Conservation (phyloP, 1,284 basidiomycete genomes). For the Leccinum pseudoinsigne region DNA sequence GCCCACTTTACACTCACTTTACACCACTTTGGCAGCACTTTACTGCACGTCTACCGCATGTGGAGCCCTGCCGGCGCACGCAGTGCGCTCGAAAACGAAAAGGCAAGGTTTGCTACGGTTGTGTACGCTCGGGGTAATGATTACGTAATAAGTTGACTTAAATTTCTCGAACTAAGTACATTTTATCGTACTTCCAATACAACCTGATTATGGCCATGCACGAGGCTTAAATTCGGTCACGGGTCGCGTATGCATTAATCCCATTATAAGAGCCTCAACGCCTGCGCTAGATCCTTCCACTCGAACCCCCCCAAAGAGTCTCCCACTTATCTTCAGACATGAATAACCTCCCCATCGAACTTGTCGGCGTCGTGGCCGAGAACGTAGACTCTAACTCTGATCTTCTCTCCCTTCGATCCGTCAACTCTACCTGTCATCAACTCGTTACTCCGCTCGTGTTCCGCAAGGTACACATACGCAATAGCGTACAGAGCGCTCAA, state of each 20-base stretch:
- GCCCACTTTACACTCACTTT: too few species aligned
- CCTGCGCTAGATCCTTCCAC: not conserved
- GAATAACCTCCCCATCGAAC: constrained; percentile 31
- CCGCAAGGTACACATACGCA: constrained; percentile 21
- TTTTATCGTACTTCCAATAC: not conserved
- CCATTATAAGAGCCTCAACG: constrained; percentile 18
- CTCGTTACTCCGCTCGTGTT: constrained; percentile 30
- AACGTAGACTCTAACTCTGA: constrained; percentile 26
- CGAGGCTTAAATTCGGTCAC: not conserved
- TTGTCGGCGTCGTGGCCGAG: constrained; percentile 24
- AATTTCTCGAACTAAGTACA: too few species aligned
- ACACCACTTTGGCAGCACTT: too few species aligned
- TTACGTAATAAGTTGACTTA: too few species aligned
- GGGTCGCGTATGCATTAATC: not conserved
- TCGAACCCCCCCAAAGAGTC: not conserved
- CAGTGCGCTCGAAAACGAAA: too few species aligned
- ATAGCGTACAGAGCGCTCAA: constrained; percentile 31
- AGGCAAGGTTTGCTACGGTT: too few species aligned
- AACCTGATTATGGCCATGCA: not conserved
- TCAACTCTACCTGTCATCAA: constrained; percentile 27
- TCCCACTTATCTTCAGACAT: constrained; percentile 9
- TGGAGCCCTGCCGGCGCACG: too few species aligned
- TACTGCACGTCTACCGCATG: too few species aligned
- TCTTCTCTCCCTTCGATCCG: constrained; percentile 29
- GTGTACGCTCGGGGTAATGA: too few species aligned